Conservation (phyloP, 352 stramenopile species). For the Phytopythium mirpurense region DNA sequence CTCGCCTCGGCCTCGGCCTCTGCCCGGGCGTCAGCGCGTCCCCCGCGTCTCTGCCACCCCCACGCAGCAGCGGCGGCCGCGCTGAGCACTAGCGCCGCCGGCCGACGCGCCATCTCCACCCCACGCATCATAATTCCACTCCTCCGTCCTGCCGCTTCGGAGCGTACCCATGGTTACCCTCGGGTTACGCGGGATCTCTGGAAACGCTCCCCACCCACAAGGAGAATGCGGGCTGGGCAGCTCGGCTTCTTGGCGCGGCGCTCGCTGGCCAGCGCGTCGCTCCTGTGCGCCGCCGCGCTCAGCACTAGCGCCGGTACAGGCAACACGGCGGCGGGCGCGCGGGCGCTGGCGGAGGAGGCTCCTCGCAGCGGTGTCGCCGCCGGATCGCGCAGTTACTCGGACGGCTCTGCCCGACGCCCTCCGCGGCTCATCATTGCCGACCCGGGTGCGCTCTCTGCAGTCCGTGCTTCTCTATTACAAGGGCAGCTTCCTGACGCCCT, state of each 20-base stretch:
- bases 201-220: too few relatives aligned
- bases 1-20: conserved; percentile 1
- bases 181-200: too few relatives aligned
- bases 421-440: conserved; percentile 5
- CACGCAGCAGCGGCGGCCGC: neutral
- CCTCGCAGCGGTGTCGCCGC: neutral
- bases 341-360: neutral
- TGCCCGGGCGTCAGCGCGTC: neutral
- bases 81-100: neutral
- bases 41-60: neutral
- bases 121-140: neutral
- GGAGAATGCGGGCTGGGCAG: neutral
- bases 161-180: too few relatives aligned
- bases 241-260: neutral
- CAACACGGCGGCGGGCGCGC: neutral
- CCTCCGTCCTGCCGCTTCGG: too few relatives aligned
- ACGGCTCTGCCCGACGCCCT: neutral
- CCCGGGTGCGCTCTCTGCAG: conserved; percentile 1
- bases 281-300: neutral
- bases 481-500: too few relatives aligned
- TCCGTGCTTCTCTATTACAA: neutral
- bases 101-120: neutral
- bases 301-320: neutral
- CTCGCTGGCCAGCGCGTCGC: neutral
- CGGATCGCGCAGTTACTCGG: neutral